Percentiles rank a stretch among this genome's conserved stretches.
Evolutionary conservation across 768 basidiomycete species (phyloP).

Genomic region (Paxillus rubicundulus): DNA sequence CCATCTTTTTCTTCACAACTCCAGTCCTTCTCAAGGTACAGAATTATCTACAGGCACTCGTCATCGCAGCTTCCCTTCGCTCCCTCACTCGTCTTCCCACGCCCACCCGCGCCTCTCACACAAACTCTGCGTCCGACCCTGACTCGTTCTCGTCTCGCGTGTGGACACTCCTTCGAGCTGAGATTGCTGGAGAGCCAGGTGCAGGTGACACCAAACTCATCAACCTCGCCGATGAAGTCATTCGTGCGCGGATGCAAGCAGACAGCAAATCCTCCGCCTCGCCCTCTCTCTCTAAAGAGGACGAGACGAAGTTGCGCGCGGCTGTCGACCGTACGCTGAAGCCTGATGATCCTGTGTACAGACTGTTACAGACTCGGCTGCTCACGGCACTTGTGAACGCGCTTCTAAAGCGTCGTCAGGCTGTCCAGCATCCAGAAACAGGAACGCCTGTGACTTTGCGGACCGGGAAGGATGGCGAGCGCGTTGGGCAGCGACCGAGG

Average conservation of each 20-base stretch:
- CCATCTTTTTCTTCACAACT: conserved; percentile 60
- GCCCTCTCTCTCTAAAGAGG: conserved; percentile 31
- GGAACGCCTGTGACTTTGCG: conserved; percentile 27
- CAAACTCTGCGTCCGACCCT: conserved; percentile 7
- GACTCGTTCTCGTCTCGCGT: conserved; percentile 54
- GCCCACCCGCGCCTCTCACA: conserved; percentile 5
- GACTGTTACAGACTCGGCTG: conserved; percentile 59
- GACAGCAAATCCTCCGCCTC: background rate
- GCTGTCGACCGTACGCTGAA: conserved; percentile 64
- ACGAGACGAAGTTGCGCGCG: conserved; percentile 53
- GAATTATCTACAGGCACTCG: conserved; percentile 68
- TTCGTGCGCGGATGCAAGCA: conserved; percentile 46
- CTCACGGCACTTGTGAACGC: conserved; percentile 37
- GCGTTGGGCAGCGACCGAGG: conserved; percentile 25
- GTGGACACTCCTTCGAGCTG: conserved; percentile 61
- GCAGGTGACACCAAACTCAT: conserved; percentile 50
- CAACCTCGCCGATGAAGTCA: conserved; percentile 72
- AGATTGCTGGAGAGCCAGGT: conserved; percentile 42
- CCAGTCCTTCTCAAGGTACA: conserved; percentile 58
- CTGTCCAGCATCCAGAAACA: background rate
- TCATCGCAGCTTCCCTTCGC: conserved; percentile 60
- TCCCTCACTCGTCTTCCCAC: conserved; percentile 48
- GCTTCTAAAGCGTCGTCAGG: conserved; percentile 22
- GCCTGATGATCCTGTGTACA: conserved; percentile 62
- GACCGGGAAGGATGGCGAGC: conserved; percentile 29